Evolutionary conservation across 768 basidiomycete genomes (phyloP).

Genomic region (Boletus insuetus): DNA sequence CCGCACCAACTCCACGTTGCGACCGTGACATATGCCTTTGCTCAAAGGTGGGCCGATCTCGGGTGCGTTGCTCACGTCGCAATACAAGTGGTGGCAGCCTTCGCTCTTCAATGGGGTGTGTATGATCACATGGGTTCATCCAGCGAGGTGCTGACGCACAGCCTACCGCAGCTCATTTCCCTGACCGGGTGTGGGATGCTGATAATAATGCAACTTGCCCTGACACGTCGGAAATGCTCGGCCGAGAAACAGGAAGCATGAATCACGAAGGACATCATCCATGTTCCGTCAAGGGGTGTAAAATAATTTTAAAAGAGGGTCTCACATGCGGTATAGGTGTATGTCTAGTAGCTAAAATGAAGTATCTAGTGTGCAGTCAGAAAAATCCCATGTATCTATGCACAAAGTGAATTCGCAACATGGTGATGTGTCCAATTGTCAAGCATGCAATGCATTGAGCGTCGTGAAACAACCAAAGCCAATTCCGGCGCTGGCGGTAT

Average conservation of each 20-base stretch:
- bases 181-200: slow-evolving; percentile 5
- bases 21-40: neutral
- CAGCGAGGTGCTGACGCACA: neutral
- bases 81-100: slow-evolving; percentile 56
- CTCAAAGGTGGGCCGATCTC: slow-evolving; percentile 49
- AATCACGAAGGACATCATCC: neutral
- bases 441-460: slow-evolving; percentile 57
- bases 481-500: slow-evolving; percentile 48
- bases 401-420: neutral
- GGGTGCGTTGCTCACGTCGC: slow-evolving; percentile 52
- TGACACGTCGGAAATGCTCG: neutral
- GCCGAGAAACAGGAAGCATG: neutral
- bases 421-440: neutral
- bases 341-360: neutral
- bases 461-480: slow-evolving; percentile 55
- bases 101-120: slow-evolving; percentile 48
- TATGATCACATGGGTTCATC: slow-evolving; percentile 4
- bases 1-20: no score
- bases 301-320: no score
- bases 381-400: neutral
- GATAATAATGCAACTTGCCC: slow-evolving; percentile 4
- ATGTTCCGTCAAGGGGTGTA: no score
- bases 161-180: slow-evolving; percentile 4
- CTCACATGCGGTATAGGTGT: neutral
- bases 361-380: neutral